Percentiles rank a stretch among this genome's conserved stretches.
phyloP scores from a whole-genome alignment of 306 rosid species.

The Cyamopsis tetragonoloba region DNA sequence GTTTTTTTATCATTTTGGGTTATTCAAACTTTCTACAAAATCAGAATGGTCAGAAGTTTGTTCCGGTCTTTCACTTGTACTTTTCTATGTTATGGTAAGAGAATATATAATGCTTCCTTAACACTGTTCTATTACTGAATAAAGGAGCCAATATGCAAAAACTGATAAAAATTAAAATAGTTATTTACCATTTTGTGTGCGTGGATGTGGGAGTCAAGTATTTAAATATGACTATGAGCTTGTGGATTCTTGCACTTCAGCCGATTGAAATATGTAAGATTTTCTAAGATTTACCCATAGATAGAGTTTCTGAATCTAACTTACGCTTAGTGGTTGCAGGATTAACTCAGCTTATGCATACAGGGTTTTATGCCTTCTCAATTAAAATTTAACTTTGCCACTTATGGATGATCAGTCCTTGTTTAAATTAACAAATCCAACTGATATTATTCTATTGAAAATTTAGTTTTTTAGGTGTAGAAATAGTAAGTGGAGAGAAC shows the following conservation, averaged over 20 bases:
- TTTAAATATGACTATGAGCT: background rate
- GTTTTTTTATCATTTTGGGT: conserved; percentile 64
- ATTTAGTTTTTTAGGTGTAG: background rate
- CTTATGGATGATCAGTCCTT: background rate
- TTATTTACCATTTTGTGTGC: background rate
- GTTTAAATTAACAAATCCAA: background rate
- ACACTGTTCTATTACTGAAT: background rate
- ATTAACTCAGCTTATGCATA: background rate
- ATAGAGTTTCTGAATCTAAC: background rate
- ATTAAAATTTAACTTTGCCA: background rate
- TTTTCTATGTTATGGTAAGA: conserved; percentile 77
- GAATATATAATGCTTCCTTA: conserved; percentile 18
- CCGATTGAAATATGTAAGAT: background rate
- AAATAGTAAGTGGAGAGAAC: no score
- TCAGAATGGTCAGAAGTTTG: conserved; percentile 72
- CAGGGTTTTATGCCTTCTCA: background rate
- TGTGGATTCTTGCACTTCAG: background rate
- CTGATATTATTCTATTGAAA: background rate
- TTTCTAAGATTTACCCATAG: background rate
- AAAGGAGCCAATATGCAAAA: background rate
- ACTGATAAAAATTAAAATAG: background rate
- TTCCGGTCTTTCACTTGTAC: conserved; percentile 61
- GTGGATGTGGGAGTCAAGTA: background rate
- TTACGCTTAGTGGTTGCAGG: background rate
- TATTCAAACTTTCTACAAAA: conserved; percentile 62